A percentile compares a stretch with the other conserved stretches of the same genome.
These are phyloP conservation scores for Cyberlindnera saturnus DNA, from an alignment of 805 yeast species.

Conservation along the genomic window DNA sequence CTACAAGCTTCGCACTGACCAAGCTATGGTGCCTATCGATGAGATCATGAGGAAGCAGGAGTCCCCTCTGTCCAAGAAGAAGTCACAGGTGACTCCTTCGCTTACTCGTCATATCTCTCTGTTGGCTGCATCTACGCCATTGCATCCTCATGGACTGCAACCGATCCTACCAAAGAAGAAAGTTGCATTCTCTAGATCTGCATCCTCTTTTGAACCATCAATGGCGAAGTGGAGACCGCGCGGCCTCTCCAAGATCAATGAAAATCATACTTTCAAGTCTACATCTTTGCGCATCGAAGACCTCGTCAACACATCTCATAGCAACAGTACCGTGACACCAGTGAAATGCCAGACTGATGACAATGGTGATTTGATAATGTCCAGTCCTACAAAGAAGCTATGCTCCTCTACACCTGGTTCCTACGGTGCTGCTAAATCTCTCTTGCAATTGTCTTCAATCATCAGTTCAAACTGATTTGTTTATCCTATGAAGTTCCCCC, in stretches of 20 bases:
- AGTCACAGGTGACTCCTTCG: conserved; percentile 15
- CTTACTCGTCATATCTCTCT: conserved; percentile 26
- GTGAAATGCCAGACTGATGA: conserved; percentile 19
- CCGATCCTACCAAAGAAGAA: conserved; percentile 11
- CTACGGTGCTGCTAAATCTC: conserved; percentile 41
- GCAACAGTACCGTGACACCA: conserved; percentile 17
- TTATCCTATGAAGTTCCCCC: neutral
- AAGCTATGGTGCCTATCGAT: conserved; percentile 29
- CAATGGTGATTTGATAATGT: conserved; percentile 22
- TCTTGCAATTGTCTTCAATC: conserved; percentile 33
- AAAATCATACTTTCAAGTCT: conserved; percentile 5
- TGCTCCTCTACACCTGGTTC: conserved; percentile 38
- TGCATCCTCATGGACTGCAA: conserved; percentile 4
- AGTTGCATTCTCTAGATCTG: conserved; percentile 14
- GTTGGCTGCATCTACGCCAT: conserved; percentile 30
- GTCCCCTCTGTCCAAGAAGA: conserved; percentile 1
- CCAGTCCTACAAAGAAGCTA: conserved; percentile 32
- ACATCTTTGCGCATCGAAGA: conserved; percentile 14
- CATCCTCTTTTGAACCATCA: conserved; percentile 5
- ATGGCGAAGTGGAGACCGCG: neutral
- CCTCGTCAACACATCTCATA: conserved; percentile 9
- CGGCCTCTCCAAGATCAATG: conserved; percentile 2
- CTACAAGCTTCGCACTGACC: conserved; percentile 45
- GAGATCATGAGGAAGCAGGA: conserved; percentile 20
- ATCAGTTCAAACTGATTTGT: conserved; percentile 16